These are phyloP conservation scores for Leccinellum rugosiceps DNA, from an alignment of 768 basidiomycete species.

Conservation along the genomic window DNA sequence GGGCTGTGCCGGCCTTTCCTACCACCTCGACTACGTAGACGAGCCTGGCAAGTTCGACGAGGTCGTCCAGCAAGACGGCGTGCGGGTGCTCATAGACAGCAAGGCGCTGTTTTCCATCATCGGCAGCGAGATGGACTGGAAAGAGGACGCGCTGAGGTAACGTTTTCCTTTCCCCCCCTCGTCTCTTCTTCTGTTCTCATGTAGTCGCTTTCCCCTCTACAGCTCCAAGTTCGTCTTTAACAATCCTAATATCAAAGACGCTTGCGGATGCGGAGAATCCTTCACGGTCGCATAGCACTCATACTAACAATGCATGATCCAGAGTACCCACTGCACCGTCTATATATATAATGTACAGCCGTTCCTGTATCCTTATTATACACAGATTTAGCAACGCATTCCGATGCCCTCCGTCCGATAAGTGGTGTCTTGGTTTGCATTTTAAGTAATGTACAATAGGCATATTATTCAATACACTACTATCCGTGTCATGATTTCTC, in stretches of 20 bases:
- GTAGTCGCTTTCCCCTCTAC: not conserved
- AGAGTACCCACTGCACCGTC: slow-evolving; percentile 8
- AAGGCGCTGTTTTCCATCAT: slow-evolving; percentile 98
- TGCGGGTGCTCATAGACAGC: slow-evolving; percentile 90
- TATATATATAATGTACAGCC: not conserved
- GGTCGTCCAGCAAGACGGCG: slow-evolving; percentile 93
- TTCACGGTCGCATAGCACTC: slow-evolving; percentile 54
- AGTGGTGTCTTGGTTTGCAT: slow-evolving; percentile 11
- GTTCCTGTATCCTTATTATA: slow-evolving; percentile 31
- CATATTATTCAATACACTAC: slow-evolving; percentile 14
- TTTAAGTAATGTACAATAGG: slow-evolving; percentile 6
- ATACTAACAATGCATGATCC: slow-evolving; percentile 5
- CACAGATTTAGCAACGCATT: slow-evolving; percentile 6
- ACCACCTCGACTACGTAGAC: slow-evolving; percentile 93
- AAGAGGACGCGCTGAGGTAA: slow-evolving; percentile 85
- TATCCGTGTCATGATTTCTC: slow-evolving; percentile 5
- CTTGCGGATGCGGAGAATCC: slow-evolving; percentile 93
- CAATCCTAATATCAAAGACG: slow-evolving; percentile 93
- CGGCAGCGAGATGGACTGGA: slow-evolving; percentile 99
- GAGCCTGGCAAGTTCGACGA: slow-evolving; percentile 91
- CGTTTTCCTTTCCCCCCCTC: not conserved
- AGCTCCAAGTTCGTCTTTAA: slow-evolving; percentile 82
- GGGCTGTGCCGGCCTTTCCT: slow-evolving; percentile 87
- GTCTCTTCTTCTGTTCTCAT: not conserved
- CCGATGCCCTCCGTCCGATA: not conserved